A percentile compares a stretch with the other conserved stretches of the same genome.
These are phyloP conservation scores for Aspergillus panamensis DNA, from an alignment of 495 filamentous ascomycete genomes.

Conservation along the genomic window DNA sequence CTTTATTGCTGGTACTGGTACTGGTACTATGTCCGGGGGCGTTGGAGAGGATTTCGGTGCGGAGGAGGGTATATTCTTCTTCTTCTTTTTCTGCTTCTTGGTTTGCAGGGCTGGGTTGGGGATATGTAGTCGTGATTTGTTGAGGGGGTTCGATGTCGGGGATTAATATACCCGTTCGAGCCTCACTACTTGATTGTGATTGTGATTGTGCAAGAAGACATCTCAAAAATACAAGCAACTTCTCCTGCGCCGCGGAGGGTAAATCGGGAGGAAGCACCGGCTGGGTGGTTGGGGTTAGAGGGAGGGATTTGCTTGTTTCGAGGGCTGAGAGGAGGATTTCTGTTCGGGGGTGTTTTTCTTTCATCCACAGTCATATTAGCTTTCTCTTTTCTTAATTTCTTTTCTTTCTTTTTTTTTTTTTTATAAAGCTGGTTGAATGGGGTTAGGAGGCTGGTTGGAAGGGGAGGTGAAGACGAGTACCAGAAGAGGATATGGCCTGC, in stretches of 20 bases:
- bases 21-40: neutral
- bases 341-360: neutral
- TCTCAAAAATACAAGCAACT: slow-evolving; percentile 1
- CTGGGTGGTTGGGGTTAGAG: slow-evolving; percentile 8
- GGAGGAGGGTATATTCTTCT: neutral
- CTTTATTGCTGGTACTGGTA: neutral
- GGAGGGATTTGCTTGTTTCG: slow-evolving; percentile 15
- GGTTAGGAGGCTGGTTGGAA: neutral
- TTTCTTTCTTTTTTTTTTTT: neutral
- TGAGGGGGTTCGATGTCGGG: neutral
- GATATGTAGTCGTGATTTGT: neutral
- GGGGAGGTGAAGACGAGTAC: neutral
- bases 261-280: slow-evolving; percentile 8
- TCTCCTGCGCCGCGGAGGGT: slow-evolving; percentile 7
- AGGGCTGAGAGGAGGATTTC: slow-evolving; percentile 5
- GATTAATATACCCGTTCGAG: neutral
- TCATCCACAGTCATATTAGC: neutral
- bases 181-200: too few species aligned
- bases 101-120: neutral
- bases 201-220: neutral
- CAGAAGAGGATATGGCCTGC: neutral
- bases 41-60: neutral
- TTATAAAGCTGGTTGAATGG: neutral
- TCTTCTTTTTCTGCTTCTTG: too few species aligned
- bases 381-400: neutral